Evolutionary conservation across 306 rosid genomes (phyloP).

Genomic region (Sicyos baderoa): DNA sequence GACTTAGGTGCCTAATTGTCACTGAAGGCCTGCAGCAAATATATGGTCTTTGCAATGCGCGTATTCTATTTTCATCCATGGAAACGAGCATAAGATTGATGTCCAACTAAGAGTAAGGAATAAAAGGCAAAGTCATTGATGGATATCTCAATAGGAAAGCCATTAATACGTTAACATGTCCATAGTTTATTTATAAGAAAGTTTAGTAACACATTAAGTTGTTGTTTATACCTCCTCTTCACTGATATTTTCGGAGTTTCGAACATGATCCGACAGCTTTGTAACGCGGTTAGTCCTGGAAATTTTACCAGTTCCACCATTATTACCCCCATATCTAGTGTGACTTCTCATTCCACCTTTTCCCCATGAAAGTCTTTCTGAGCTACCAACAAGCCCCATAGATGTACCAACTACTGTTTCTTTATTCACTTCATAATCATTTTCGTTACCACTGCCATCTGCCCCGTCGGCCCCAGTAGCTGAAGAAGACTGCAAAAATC

Average conservation of each 20-base stretch:
- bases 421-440: slow-evolving; percentile 40
- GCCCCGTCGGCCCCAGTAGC: slow-evolving; percentile 37
- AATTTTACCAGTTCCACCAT: slow-evolving; percentile 43
- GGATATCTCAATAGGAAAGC: neutral
- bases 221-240: slow-evolving; percentile 43
- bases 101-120: slow-evolving; percentile 34
- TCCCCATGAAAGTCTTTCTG: slow-evolving; percentile 72
- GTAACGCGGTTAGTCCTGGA: slow-evolving; percentile 42
- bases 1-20: slow-evolving; percentile 40
- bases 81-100: slow-evolving; percentile 51
- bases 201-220: slow-evolving; percentile 18
- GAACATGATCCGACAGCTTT: slow-evolving; percentile 49
- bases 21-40: slow-evolving; percentile 51
- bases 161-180: neutral
- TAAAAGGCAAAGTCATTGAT: neutral
- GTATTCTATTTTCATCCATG: slow-evolving; percentile 43
- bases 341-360: slow-evolving; percentile 58
- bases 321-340: slow-evolving; percentile 43
- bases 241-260: slow-evolving; percentile 27
- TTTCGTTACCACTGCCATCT: slow-evolving; percentile 46
- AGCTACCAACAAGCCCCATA: slow-evolving; percentile 37
- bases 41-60: slow-evolving; percentile 43
- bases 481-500: slow-evolving; percentile 43
- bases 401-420: slow-evolving; percentile 42
- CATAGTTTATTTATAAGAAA: neutral